Evolutionary conservation across 108 stramenopile genomes (phyloP), one percentile per base, ranked within the genome.

Genomic region (Asterionellopsis glacialis): DNA sequence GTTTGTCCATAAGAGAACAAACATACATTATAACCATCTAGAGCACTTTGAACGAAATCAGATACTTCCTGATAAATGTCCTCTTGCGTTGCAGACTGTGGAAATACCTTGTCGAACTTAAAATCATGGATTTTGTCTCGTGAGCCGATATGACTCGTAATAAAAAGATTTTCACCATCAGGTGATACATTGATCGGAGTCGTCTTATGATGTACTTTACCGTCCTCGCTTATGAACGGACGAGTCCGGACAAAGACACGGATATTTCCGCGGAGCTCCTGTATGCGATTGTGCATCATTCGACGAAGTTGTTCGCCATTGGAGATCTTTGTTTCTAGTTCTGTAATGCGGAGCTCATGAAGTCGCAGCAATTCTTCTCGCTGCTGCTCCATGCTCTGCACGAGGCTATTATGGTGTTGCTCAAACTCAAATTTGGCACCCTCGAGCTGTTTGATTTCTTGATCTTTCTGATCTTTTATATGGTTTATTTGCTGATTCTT

Each of bases 21-120:
- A 52, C 94, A 96, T 11, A 97, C 95, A 45, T 98, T 76, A 73
- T 91, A 98, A 26, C 97, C 97, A 76, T 98, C 97, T 7, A 98
- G 78, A 25, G 96, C 93, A 41, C 83, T 86, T 69, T 98, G 98
- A n/a, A 98, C 96, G 67, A 98, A 97, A 63, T 95, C 93, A 13
- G 95, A 88, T 9, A 97, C 98, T 79, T 97, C 98, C 0, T 78
- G 60, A 69, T 97, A 98, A 11, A 98, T 84, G 42, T 72, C 63
- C 27, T 96, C 94, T 70, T 98, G 98, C 12, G 83, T 86, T 41
- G 89, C 74, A 23, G 76, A 77, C 2, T 94, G 95, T 11, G 83
- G 74, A 50, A 98, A 97, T 12, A 96, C 96, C 42, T 87, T 88
- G 76, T 98, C 98, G 55, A 97, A 98, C 10, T 74, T 55, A 61